These are phyloP conservation scores for Gillenia trifoliata DNA, from an alignment of 306 rosid species.

Conservation along the genomic window DNA sequence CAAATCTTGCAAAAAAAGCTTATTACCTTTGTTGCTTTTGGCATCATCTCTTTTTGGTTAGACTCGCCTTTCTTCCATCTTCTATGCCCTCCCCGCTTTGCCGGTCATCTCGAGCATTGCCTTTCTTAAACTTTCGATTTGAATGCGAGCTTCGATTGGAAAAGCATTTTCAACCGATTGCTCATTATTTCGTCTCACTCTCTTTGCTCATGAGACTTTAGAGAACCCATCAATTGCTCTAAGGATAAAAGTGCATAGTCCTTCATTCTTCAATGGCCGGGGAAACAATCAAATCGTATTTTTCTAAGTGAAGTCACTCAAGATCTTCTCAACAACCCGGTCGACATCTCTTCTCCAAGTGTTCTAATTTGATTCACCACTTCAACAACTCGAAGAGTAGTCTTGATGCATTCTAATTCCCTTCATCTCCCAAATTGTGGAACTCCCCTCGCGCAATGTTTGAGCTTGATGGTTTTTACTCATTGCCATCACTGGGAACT, in stretches of 20 bases:
- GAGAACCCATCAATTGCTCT: not conserved
- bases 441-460: not conserved
- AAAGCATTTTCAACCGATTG: not conserved
- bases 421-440: not conserved
- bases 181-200: not conserved
- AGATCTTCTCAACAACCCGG: not conserved
- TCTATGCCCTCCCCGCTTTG: not conserved
- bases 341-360: not conserved
- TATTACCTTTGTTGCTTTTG: too few relatives aligned
- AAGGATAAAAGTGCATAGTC: not conserved
- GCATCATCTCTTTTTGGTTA: not conserved
- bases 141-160: not conserved
- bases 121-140: not conserved
- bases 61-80: not conserved
- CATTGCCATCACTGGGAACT: not conserved
- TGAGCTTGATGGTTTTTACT: not conserved
- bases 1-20: too few relatives aligned
- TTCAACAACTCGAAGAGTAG: not conserved
- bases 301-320: not conserved
- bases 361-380: conserved; percentile 9
- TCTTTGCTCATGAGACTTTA: conserved; percentile 3
- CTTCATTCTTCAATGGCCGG: not conserved
- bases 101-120: not conserved
- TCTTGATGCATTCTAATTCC: not conserved
- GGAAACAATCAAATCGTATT: not conserved